Evolutionary conservation across 2,329 filamentous ascomycete species (phyloP).

Genomic region (Hypoxylon sp.): DNA sequence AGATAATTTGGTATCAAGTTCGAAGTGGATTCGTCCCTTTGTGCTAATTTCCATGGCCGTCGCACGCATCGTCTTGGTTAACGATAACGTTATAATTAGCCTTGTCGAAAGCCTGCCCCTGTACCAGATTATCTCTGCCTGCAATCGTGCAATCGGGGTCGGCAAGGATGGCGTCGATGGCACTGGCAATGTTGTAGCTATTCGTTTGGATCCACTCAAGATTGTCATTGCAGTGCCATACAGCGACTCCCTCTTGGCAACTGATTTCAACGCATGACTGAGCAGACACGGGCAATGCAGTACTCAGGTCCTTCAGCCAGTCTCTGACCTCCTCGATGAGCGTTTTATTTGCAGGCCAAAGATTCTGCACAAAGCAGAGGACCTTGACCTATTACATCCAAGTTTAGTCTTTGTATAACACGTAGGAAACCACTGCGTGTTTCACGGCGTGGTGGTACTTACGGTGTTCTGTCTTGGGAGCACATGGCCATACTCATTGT

Average conservation of each 20-base stretch:
- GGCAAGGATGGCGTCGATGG: constrained; percentile 6
- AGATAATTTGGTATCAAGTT: background rate
- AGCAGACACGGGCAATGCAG: background rate
- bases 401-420: background rate
- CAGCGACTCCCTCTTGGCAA: constrained; percentile 10
- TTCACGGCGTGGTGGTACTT: too few relatives aligned
- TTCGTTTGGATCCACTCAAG: constrained; percentile 3
- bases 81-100: constrained; percentile 20
- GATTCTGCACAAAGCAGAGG: constrained; percentile 23
- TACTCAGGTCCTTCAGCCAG: constrained; percentile 8
- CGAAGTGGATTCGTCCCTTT: too few relatives aligned
- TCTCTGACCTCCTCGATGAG: constrained; percentile 7
- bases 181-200: constrained; percentile 10
- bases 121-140: constrained; percentile 9
- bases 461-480: too few relatives aligned
- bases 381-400: constrained; percentile 9
- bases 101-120: constrained; percentile 21
- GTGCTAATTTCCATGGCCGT: too few relatives aligned
- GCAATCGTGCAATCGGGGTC: constrained; percentile 6
- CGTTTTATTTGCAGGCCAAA: constrained; percentile 7
- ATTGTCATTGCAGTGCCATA: constrained; percentile 31
- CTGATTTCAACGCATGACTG: constrained; percentile 14
- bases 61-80: background rate
- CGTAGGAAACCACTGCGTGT: too few relatives aligned
- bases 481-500: constrained; percentile 1